These are phyloP conservation scores for Eustoma russellianum DNA, from an alignment of 257 asterid genomes.

Conservation along the genomic window DNA sequence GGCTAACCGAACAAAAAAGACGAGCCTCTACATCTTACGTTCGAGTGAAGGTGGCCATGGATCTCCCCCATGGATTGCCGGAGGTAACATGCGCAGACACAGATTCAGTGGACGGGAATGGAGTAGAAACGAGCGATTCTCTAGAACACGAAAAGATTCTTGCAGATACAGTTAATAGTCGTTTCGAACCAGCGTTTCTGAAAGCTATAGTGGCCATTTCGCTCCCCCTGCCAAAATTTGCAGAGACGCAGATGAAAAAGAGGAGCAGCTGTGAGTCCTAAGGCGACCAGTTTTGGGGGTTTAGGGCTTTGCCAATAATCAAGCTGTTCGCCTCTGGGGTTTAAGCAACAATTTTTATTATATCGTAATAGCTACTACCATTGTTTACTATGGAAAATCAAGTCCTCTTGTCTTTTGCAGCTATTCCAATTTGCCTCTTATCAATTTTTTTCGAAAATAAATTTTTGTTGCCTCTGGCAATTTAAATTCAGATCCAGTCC, in stretches of 20 bases:
- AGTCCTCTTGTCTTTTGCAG: no score
- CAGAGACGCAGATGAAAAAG: no score
- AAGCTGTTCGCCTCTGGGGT: neutral
- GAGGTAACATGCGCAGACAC: conserved; percentile 25
- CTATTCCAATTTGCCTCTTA: no score
- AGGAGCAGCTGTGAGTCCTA: no score
- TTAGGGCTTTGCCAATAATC: neutral
- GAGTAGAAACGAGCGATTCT: conserved; percentile 29
- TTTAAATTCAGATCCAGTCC: no score
- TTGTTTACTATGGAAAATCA: no score
- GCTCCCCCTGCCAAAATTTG: no score
- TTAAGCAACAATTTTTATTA: neutral
- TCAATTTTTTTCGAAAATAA: no score
- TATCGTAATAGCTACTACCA: no score
- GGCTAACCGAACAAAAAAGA: neutral
- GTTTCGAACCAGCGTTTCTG: conserved; percentile 31
- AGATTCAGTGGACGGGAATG: conserved; percentile 32
- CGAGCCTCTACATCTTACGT: conserved; percentile 35
- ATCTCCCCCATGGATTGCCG: conserved; percentile 75
- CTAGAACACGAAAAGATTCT: conserved; percentile 27
- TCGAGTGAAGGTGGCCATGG: conserved; percentile 96
- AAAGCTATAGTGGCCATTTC: conserved; percentile 36
- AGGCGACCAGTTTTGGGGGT: neutral
- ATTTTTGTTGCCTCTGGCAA: no score
- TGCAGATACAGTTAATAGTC: conserved; percentile 26